Base-by-base conservation (phyloP, 371 early-diverging fungal species). In the Blakeslea trispora region DNA sequence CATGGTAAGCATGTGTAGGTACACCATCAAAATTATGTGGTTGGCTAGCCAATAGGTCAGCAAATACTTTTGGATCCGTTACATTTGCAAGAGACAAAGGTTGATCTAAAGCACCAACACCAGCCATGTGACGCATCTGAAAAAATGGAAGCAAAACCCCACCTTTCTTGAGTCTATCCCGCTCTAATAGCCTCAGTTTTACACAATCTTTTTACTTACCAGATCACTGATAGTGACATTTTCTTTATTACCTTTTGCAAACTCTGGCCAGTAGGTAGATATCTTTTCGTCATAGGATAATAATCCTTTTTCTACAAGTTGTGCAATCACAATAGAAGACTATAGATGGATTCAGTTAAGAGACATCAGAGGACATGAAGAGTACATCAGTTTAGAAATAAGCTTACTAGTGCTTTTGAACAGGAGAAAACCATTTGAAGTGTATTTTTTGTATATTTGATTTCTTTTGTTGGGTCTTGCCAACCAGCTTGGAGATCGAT, bases 211-310 rank as follows among this genome's bases (percentile, higher is more conserved):
- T n/a, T n/a, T 11, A 39, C 54, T 57, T 68, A 71, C 71, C 48
- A 90, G 53, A 52, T 84, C 81, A 4, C 54, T 63, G 37, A 91
- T 37, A 0, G 86, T 86, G 3, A 91, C 90, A 53, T 90, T 70
- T 42, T 84, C 82, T 71, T 91, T 91, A 57, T 81, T 81, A 21
- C 86, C 86, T 56, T 81, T 77, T 1, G 80, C 89, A 65, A 91
- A 91, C 55, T 90, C 89, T 2, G 92, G 90, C 92, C 92, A 91
- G 57, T 86, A 86, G 9, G 69, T 72, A 7, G 79, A 49, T 24
- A 91, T 75, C 31, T 59, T 66, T 50, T 75, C 72, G 41, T 79
- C 66, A 61, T 87, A 87, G 11, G 74, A 57, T 9, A 91, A 45
- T 5, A 72, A 43, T 7, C 82, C 84, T 57, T 82, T 62, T 8